Conservation (phyloP, 2,329 filamentous ascomycete species). For the Pyricularia grisea region DNA sequence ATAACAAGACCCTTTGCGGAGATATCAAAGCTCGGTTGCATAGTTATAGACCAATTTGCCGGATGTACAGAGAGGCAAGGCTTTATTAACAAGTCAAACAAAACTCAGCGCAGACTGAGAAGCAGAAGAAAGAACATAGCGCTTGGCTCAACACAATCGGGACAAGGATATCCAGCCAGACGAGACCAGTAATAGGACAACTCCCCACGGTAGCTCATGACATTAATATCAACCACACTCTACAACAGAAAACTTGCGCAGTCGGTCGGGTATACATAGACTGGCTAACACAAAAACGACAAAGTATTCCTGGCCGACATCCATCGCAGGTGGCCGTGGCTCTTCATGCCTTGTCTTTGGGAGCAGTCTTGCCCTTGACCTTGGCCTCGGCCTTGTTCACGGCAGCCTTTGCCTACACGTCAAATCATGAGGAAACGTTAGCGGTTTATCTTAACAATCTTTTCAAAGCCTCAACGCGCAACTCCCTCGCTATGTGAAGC, state of each 20-base stretch:
- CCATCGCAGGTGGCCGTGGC: not conserved
- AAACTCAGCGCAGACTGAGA: not conserved
- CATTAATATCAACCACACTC: not conserved
- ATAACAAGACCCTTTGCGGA: not conserved
- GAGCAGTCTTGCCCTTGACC: not conserved
- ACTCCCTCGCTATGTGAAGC: not conserved
- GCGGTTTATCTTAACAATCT: no score
- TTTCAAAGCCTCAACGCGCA: not conserved
- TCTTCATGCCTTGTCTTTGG: not conserved
- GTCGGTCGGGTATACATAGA: not conserved
- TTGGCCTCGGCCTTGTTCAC: constrained; percentile 7
- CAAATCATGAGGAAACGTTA: not conserved
- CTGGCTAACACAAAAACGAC: not conserved
- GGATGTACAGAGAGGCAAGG: not conserved
- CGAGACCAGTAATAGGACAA: not conserved
- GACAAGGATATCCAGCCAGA: not conserved
- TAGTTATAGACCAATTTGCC: not conserved
- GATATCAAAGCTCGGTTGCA: not conserved
- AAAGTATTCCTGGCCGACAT: not conserved
- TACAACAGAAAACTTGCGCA: not conserved
- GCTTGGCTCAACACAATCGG: not conserved
- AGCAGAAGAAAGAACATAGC: not conserved
- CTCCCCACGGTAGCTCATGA: not conserved
- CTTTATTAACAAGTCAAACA: not conserved
- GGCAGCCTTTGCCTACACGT: constrained; percentile 18